Evolutionary conservation across 352 stramenopile species (phyloP), one percentile per base, ranked within the genome.

Genomic region (Hyaloperonospora brassicae): DNA sequence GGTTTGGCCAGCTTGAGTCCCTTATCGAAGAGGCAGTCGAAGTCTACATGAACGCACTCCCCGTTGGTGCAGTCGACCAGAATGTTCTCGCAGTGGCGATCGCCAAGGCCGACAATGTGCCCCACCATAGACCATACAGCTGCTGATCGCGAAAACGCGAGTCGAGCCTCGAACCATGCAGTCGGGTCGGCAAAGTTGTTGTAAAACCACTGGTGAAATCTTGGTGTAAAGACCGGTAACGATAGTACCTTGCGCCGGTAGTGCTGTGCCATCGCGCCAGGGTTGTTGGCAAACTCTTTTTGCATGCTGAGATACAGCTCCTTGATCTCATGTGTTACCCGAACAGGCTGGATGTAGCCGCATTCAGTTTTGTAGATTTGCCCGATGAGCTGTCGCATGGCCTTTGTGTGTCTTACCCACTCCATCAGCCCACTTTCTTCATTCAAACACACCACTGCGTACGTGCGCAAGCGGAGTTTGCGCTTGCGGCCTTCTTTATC

Each of bases 1-100:
- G 97, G 97, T 43, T 87, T 88, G 11, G 85, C 79, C 10, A 99
- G 75, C 59, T 92, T 87, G 5, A 99, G 76, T 5, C 96, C 97
- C 64, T 99, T 99, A 71, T 99, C 97, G 66, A 99, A 99, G 46
- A 99, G 86, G 62, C 97, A 98, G 68, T 98, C 95, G 76, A 99
- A 99, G 69, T 99, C 97, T 46, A 99, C 97, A 73, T 99, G 97
- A 10, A 99, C 96, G 57, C 94, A 98, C 75, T 98, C 97, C 38
- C 97, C 97, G 50, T 79, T 98, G 13, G 72, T 92, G 47, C 81
- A 97, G 68, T 99, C 95, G 35, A 99, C 94, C 12, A 99, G 70
- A 61, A 99, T 98, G 66, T 99, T 99, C 67, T 99, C 97, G 1
- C 95, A 93, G 55, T 99, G 97, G 24, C 97, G 88, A 79, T 97